These are phyloP conservation scores for Gentiana macrophylla DNA, from an alignment of 257 asterid species.

Conservation along the genomic window DNA sequence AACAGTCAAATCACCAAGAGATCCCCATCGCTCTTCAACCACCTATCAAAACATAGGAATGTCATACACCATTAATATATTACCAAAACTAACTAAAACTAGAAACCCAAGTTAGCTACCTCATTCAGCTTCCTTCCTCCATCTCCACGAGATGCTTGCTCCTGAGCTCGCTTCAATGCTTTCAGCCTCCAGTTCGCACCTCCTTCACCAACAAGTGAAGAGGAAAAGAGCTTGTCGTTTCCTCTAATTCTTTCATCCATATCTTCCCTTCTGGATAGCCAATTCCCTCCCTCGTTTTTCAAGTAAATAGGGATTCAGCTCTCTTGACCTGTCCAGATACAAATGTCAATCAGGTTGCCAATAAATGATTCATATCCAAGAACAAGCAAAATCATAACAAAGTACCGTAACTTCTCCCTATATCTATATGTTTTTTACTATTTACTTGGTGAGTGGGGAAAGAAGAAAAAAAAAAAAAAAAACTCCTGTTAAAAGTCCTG, in stretches of 20 bases:
- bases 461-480: too few relatives aligned
- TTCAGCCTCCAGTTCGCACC: conserved; percentile 99
- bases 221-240: conserved; percentile 38
- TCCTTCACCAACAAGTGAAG: conserved; percentile 80
- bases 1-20: conserved; percentile 80
- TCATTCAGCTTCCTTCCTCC: conserved; percentile 73
- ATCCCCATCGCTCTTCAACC: conserved; percentile 94
- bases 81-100: conserved; percentile 5
- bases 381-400: too few relatives aligned
- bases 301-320: conserved; percentile 59
- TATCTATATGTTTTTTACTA: too few relatives aligned
- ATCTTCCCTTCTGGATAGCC: conserved; percentile 92
- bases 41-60: conserved; percentile 35
- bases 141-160: conserved; percentile 83
- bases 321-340: conserved; percentile 24
- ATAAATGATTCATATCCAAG: too few relatives aligned
- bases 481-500: too few relatives aligned
- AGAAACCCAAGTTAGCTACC: conserved; percentile 26
- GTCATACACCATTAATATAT: background rate
- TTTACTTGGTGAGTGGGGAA: too few relatives aligned
- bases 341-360: too few relatives aligned
- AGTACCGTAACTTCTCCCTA: too few relatives aligned
- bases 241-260: conserved; percentile 26
- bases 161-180: conserved; percentile 84
- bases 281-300: conserved; percentile 50